Evolutionary conservation across 345 rosid species (phyloP).

Genomic region (Aurinia saxatilis): DNA sequence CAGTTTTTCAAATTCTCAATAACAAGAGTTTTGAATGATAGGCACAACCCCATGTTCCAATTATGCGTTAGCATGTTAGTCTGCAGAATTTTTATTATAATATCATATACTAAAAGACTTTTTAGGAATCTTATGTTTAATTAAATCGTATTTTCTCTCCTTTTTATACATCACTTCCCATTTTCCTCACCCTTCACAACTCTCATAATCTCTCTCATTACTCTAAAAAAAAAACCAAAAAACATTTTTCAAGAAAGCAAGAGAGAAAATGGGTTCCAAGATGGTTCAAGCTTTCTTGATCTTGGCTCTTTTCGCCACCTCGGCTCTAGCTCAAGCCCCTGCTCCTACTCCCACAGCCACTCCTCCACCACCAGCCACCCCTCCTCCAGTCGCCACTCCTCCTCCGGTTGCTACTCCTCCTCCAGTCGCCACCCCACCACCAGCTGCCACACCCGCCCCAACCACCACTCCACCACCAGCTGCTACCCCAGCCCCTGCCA

Average conservation of each 20-base stretch:
- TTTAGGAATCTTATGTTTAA: slow-evolving; percentile 12
- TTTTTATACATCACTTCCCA: slow-evolving; percentile 23
- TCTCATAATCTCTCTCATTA: slow-evolving; percentile 1
- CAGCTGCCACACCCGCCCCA: slow-evolving; percentile 16
- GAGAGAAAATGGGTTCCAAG: slow-evolving; percentile 19
- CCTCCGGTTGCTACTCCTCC: slow-evolving; percentile 12
- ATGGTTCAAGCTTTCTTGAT: slow-evolving; percentile 15
- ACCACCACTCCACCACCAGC: slow-evolving; percentile 25
- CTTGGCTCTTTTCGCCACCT: slow-evolving; percentile 21
- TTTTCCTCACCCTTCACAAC: slow-evolving; percentile 11
- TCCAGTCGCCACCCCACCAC: slow-evolving; percentile 20
- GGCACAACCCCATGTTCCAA: slow-evolving; percentile 25
- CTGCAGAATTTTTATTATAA: background rate
- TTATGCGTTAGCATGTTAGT: slow-evolving; percentile 32
- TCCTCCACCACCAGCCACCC: slow-evolving; percentile 4
- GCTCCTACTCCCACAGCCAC: slow-evolving; percentile 27
- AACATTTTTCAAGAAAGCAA: background rate
- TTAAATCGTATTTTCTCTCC: background rate
- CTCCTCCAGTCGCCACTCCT: slow-evolving; percentile 16
- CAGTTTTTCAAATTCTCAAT: too few species aligned
- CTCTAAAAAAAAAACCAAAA: background rate
- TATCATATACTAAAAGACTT: background rate
- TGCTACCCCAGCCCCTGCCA: slow-evolving; percentile 13
- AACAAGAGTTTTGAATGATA: background rate
- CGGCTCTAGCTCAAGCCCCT: slow-evolving; percentile 25